Evolutionary conservation across 2,329 filamentous ascomycete species (phyloP).

Genomic region (Colletotrichum eleusines): DNA sequence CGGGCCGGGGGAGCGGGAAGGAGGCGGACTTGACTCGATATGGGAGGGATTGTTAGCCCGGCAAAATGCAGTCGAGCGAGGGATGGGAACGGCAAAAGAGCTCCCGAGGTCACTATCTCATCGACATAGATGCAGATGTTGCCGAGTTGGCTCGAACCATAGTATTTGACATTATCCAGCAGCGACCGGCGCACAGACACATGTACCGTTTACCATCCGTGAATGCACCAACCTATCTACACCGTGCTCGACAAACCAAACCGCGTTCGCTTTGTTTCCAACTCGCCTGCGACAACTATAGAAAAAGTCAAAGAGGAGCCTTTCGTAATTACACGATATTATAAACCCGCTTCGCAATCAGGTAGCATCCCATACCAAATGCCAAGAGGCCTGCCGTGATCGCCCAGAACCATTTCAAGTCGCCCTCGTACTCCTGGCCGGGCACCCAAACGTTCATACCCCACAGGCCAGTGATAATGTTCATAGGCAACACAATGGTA

Average conservation of each 20-base stretch:
- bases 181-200: conserved; percentile 19
- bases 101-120: too few relatives aligned
- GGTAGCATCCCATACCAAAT: conserved; percentile 85
- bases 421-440: conserved; percentile 84
- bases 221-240: conserved; percentile 29
- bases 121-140: not conserved
- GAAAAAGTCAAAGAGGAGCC: not conserved
- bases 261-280: conserved; percentile 30
- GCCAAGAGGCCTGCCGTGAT: conserved; percentile 80
- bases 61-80: not conserved
- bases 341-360: conserved; percentile 86
- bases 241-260: not conserved
- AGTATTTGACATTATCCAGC: conserved; percentile 29
- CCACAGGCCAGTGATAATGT: conserved; percentile 98
- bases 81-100: not conserved
- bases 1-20: not conserved
- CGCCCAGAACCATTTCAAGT: conserved; percentile 80
- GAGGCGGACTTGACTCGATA: too few relatives aligned
- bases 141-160: not conserved
- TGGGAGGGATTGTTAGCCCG: not conserved
- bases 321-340: conserved; percentile 72
- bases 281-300: conserved; percentile 1
- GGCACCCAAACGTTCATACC: conserved; percentile 99
- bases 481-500: conserved; percentile 98
- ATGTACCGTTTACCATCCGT: conserved; percentile 39